Evolutionary conservation across 1,139 yeast species (phyloP), one percentile per base, ranked within the genome.

Genomic region (Pichia kudriavzevii): DNA sequence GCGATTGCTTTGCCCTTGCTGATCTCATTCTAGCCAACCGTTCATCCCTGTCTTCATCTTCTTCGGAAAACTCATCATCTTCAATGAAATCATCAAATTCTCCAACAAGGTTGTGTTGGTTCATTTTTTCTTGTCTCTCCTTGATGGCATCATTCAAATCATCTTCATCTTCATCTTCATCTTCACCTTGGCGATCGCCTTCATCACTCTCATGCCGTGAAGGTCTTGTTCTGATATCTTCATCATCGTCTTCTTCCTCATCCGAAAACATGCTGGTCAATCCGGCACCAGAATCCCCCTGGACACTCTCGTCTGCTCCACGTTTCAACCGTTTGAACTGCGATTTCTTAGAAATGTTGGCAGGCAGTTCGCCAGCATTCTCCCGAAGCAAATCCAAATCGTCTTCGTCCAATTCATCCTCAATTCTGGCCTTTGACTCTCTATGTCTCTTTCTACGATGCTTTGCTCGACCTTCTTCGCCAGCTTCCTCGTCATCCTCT

Each of bases 71-170:
- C 56, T 88, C 96, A 57, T 91, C 98, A 45, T 91, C 97, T 58
- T 88, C 98, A 49, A 91, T 91, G 62, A 91, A 91, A 56, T 88
- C 98, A 55, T 87, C 98, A 52, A 91, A 79, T 56, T 91, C 98
- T 53, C 87, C 94, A 48, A 78, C 41, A 9, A 43, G 26, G 26
- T 50, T 46, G 13, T 43, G 50, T 29, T 43, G 46, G 5, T 17
- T 11, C 10, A 32, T 18, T 31, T 41, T 38, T 31, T 49, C 47
- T 28, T 50, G 48, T 40, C 47, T 39, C 30, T 44, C 39, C 38
- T 50, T 48, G 5, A 53, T 41, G 1, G 53, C 52, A 26, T 46
- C 55, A 36, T 48, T 19, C 19, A 49, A 40, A 41, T 52, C 62
- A 22, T 57, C 59, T 11, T 57, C 69, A 16, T 54, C 67, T 8